These are phyloP conservation scores for Collariella sp. DNA, from an alignment of 495 filamentous ascomycete species.

Conservation along the genomic window DNA sequence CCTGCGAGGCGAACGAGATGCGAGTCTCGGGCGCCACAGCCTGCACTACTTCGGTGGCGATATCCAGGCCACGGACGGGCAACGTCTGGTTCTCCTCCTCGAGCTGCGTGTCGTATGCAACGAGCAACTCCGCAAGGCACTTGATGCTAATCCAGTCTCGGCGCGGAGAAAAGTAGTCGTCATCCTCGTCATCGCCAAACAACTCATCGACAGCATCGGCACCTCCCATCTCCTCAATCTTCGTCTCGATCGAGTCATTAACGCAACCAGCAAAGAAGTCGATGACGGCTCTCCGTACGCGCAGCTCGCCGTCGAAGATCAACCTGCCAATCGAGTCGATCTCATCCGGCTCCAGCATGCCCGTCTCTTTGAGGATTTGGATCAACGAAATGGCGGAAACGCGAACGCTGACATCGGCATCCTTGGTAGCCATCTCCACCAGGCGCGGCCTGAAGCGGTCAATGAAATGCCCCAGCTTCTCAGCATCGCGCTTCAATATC, in stretches of 20 bases:
- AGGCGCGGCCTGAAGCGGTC: slow-evolving; percentile 80
- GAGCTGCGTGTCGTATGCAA: slow-evolving; percentile 58
- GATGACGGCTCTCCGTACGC: slow-evolving; percentile 78
- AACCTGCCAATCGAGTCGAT: slow-evolving; percentile 76
- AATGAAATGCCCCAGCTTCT: slow-evolving; percentile 74
- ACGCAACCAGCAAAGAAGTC: slow-evolving; percentile 83
- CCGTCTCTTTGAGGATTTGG: slow-evolving; percentile 70
- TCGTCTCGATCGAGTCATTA: slow-evolving; percentile 67
- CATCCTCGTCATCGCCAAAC: slow-evolving; percentile 60
- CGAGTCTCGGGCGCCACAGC: slow-evolving; percentile 61
- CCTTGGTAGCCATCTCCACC: slow-evolving; percentile 83
- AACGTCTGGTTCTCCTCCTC: slow-evolving; percentile 37
- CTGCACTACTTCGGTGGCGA: slow-evolving; percentile 42
- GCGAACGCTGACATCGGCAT: slow-evolving; percentile 69
- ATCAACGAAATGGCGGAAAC: slow-evolving; percentile 70
- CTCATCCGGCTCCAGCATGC: slow-evolving; percentile 81
- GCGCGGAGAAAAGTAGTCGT: slow-evolving; percentile 66
- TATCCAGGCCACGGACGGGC: slow-evolving; percentile 34
- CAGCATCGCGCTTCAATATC: slow-evolving; percentile 70
- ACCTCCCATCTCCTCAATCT: slow-evolving; percentile 74
- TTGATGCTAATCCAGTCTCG: slow-evolving; percentile 85
- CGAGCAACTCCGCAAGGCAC: slow-evolving; percentile 74
- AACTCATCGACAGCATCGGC: slow-evolving; percentile 51
- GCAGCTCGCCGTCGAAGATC: slow-evolving; percentile 76
- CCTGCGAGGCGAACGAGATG: slow-evolving; percentile 75